These are phyloP conservation scores for Medicago ruthenica DNA, from an alignment of 306 rosid species.

Conservation along the genomic window DNA sequence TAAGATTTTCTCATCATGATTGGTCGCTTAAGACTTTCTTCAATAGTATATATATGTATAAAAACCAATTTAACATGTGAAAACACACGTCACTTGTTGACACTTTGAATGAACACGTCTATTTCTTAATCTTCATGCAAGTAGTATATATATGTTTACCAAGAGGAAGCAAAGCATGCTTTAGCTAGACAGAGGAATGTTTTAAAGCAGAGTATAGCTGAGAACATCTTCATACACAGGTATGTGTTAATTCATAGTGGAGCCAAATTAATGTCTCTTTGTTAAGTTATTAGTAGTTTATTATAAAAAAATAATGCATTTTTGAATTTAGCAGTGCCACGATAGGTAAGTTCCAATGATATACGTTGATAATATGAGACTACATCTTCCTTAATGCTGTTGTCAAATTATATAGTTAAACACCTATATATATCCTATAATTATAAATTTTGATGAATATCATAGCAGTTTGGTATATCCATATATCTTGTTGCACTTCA, in stretches of 20 bases:
- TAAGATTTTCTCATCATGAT: conserved; percentile 9
- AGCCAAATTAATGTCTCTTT: background rate
- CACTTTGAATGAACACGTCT: background rate
- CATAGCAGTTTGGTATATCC: no score
- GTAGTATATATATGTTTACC: background rate
- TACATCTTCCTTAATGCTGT: no score
- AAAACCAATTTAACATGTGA: background rate
- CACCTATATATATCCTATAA: no score
- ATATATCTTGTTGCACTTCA: background rate
- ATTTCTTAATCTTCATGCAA: background rate
- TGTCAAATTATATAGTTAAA: no score
- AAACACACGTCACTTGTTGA: conserved; percentile 5
- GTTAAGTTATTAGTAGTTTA: no score
- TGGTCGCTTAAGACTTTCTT: conserved; percentile 4
- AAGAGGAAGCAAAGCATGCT: background rate
- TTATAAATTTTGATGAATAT: no score
- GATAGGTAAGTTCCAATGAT: no score
- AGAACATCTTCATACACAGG: conserved; percentile 6
- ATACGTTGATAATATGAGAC: no score
- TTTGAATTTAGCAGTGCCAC: no score
- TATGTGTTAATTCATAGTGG: background rate
- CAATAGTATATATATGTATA: background rate
- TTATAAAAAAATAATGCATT: no score
- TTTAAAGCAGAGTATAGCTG: background rate
- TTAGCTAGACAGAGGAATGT: background rate